Conservation (phyloP, 305 asterid species). For the Fraxinus nigra region DNA sequence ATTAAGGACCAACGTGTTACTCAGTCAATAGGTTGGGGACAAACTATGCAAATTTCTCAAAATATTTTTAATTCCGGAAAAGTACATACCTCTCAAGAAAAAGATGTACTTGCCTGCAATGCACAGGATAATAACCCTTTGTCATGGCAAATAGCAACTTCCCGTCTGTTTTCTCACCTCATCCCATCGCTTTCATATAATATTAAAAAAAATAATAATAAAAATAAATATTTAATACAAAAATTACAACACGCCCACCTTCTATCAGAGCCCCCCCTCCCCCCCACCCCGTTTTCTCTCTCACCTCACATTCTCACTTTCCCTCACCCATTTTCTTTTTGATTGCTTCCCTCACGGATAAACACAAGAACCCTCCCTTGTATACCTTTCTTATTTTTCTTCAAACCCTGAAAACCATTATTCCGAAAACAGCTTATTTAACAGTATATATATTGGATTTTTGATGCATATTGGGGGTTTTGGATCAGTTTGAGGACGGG, state of each 20-base stretch:
- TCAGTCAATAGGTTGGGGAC: background rate
- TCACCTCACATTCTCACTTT: constrained; percentile 33
- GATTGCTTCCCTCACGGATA: constrained; percentile 8
- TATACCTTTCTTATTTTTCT: background rate
- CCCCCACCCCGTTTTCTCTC: constrained; percentile 26
- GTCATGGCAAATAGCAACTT: background rate
- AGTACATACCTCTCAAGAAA: background rate
- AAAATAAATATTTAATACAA: background rate
- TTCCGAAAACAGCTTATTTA: background rate
- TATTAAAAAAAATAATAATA: background rate
- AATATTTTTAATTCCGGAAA: background rate
- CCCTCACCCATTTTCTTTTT: constrained; percentile 27
- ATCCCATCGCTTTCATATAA: background rate
- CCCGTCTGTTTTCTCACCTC: background rate
- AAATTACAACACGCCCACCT: background rate
- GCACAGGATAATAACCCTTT: background rate
- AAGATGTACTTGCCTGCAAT: background rate
- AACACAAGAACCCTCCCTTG: background rate
- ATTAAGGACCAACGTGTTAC: background rate
- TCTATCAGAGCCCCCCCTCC: constrained; percentile 32
- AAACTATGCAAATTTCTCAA: background rate
- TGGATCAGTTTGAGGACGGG: constrained; percentile 33
- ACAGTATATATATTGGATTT: background rate
- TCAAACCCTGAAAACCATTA: constrained; percentile 1
- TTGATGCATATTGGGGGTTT: constrained; percentile 1